Percentiles rank a stretch among this genome's conserved stretches.
Evolutionary conservation across 352 stramenopile genomes (phyloP).

Genomic region (Phytophthora meadii): DNA sequence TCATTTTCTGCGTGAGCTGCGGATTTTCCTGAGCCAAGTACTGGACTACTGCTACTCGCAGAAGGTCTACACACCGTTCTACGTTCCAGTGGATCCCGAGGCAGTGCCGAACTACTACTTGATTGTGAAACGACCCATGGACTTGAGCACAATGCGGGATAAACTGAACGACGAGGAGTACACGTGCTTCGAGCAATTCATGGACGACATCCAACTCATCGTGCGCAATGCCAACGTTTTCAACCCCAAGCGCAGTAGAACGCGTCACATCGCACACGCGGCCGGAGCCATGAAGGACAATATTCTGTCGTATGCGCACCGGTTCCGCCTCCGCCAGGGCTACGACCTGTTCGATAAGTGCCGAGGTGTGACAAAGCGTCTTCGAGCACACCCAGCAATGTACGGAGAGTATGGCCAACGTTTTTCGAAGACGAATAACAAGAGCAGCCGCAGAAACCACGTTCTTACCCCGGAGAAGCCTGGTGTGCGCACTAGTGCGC

Average conservation of each 20-base stretch:
- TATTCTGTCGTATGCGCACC: slow-evolving; percentile 87
- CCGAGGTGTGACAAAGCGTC: slow-evolving; percentile 70
- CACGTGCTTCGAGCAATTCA: slow-evolving; percentile 88
- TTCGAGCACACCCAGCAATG: slow-evolving; percentile 55
- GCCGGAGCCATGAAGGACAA: slow-evolving; percentile 91
- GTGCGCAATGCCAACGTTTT: slow-evolving; percentile 90
- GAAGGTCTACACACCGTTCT: slow-evolving; percentile 72
- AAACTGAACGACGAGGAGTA: slow-evolving; percentile 92
- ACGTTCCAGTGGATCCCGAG: slow-evolving; percentile 73
- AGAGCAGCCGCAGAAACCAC: slow-evolving; percentile 17
- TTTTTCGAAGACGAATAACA: slow-evolving; percentile 23
- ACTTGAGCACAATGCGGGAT: slow-evolving; percentile 88
- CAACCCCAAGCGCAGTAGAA: slow-evolving; percentile 84
- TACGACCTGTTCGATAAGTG: slow-evolving; percentile 93
- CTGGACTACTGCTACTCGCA: slow-evolving; percentile 84
- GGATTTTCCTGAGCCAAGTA: slow-evolving; percentile 88
- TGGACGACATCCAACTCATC: slow-evolving; percentile 90
- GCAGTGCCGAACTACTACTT: slow-evolving; percentile 91
- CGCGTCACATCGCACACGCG: slow-evolving; percentile 79
- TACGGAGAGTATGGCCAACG: slow-evolving; percentile 49
- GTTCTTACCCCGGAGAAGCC: slow-evolving; percentile 20
- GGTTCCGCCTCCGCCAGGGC: slow-evolving; percentile 85
- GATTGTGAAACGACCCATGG: slow-evolving; percentile 90
- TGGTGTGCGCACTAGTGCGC: slow-evolving; percentile 39
- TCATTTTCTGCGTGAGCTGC: slow-evolving; percentile 87